These are phyloP conservation scores for Colletotrichum camelliae DNA, from an alignment of 2,329 filamentous ascomycete genomes.

Conservation along the genomic window DNA sequence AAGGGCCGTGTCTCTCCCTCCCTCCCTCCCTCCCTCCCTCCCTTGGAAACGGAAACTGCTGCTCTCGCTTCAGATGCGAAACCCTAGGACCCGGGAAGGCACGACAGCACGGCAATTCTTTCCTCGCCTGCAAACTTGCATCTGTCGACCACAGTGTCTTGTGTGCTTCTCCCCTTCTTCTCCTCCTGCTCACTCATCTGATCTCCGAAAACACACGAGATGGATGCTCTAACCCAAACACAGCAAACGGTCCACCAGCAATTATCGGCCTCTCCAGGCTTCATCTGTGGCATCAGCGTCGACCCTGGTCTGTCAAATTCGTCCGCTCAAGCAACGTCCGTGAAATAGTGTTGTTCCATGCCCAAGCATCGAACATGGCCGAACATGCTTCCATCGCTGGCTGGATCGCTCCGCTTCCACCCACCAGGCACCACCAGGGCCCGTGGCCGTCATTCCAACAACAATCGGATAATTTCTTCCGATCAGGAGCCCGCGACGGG, in stretches of 20 bases:
- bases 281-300: not conserved
- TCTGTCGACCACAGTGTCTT: not conserved
- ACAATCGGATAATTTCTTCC: not conserved
- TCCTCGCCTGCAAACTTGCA: not conserved
- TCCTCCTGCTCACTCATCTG: not conserved
- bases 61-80: not conserved
- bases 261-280: not conserved
- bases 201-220: not conserved
- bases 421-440: not conserved
- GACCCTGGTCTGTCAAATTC: not conserved
- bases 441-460: not conserved
- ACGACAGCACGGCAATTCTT: not conserved
- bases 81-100: not conserved
- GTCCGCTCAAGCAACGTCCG: not conserved
- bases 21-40: not conserved
- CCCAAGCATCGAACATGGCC: not conserved
- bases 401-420: not conserved
- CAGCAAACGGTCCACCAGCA: not conserved
- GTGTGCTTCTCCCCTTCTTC: not conserved
- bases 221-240: not conserved
- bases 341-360: not conserved
- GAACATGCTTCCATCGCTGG: not conserved
- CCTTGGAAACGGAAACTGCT: not conserved
- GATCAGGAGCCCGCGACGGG: not conserved
- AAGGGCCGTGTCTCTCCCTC: not conserved